Percentiles rank a stretch among this genome's conserved stretches.
These are phyloP conservation scores for Tripterygium wilfordii DNA, from an alignment of 177 flowering plant genomes.

Conservation along the genomic window DNA sequence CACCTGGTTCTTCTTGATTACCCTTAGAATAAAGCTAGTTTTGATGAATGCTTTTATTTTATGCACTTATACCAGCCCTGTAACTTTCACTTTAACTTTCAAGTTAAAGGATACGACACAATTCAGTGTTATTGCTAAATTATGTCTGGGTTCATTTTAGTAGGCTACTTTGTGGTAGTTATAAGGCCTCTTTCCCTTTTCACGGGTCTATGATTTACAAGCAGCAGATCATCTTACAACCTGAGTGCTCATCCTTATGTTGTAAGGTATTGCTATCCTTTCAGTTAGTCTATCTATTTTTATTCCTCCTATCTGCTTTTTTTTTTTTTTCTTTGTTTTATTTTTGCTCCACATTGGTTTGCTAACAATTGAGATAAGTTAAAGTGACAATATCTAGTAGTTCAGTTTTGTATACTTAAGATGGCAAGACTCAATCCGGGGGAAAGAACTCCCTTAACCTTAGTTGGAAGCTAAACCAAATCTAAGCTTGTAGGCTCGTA, in stretches of 20 bases:
- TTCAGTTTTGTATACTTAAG: too few species aligned
- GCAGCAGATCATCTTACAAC: conserved; percentile 74
- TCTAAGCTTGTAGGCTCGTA: too few species aligned
- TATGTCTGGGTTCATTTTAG: conserved; percentile 28
- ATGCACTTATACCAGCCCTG: neutral
- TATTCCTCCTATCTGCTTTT: conserved; percentile 8
- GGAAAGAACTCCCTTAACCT: too few species aligned
- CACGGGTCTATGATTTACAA: conserved; percentile 63
- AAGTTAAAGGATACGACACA: neutral
- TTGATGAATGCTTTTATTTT: conserved; percentile 1
- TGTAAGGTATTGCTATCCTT: conserved; percentile 67
- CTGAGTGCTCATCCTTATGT: conserved; percentile 70
- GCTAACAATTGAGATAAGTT: too few species aligned
- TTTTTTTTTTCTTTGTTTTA: conserved; percentile 12
- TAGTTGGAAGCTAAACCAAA: too few species aligned
- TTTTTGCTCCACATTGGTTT: too few species aligned
- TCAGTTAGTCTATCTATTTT: conserved; percentile 16
- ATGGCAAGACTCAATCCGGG: too few species aligned
- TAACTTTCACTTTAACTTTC: neutral
- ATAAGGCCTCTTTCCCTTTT: conserved; percentile 46
- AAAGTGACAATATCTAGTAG: too few species aligned
- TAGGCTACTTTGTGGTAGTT: conserved; percentile 55
- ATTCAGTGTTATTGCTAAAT: neutral
- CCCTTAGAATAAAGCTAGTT: conserved; percentile 15
- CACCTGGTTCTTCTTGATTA: conserved; percentile 36